Evolutionary conservation across 768 basidiomycete genomes (phyloP).

Genomic region (Termitomyces sp.): DNA sequence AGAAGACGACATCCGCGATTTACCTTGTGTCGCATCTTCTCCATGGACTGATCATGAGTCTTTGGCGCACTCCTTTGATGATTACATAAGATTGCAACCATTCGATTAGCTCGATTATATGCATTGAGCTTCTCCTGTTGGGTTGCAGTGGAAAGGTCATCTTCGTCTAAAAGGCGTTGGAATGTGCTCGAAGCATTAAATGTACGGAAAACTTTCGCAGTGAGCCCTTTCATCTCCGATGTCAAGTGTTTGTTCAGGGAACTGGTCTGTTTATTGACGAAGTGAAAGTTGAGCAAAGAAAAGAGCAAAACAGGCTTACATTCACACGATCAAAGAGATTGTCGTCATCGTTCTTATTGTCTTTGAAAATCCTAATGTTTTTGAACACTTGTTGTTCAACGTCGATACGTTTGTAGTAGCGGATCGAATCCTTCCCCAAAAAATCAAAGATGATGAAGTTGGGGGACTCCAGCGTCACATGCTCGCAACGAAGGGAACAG

Average conservation of each 20-base stretch:
- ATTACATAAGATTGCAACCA: constrained; percentile 98
- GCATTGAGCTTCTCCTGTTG: constrained; percentile 96
- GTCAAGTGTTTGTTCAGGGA: constrained; percentile 88
- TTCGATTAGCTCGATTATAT: constrained; percentile 95
- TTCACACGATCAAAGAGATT: constrained; percentile 92
- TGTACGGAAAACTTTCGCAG: constrained; percentile 99
- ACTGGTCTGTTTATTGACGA: constrained; percentile 52
- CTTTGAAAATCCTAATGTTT: constrained; percentile 96
- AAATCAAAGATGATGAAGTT: constrained; percentile 93
- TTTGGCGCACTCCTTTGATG: constrained; percentile 95
- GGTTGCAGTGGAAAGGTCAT: constrained; percentile 52
- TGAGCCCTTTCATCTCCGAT: constrained; percentile 94
- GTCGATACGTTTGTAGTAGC: constrained; percentile 88
- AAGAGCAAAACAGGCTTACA: constrained; percentile 43
- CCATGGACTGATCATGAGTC: constrained; percentile 90
- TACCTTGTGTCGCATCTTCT: constrained; percentile 90
- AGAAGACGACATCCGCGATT: constrained; percentile 12
- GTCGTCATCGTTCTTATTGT: constrained; percentile 83
- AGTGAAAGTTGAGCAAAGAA: constrained; percentile 5
- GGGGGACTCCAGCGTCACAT: constrained; percentile 87
- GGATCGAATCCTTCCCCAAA: constrained; percentile 97
- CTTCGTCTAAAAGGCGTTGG: constrained; percentile 81
- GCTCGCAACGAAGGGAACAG: constrained; percentile 95
- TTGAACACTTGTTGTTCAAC: constrained; percentile 95
- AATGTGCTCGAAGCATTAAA: constrained; percentile 98